Percentiles rank a stretch among this genome's conserved stretches.
These are phyloP conservation scores for Canariomyces notabilis DNA, from an alignment of 2,329 filamentous ascomycete genomes.

Conservation along the genomic window DNA sequence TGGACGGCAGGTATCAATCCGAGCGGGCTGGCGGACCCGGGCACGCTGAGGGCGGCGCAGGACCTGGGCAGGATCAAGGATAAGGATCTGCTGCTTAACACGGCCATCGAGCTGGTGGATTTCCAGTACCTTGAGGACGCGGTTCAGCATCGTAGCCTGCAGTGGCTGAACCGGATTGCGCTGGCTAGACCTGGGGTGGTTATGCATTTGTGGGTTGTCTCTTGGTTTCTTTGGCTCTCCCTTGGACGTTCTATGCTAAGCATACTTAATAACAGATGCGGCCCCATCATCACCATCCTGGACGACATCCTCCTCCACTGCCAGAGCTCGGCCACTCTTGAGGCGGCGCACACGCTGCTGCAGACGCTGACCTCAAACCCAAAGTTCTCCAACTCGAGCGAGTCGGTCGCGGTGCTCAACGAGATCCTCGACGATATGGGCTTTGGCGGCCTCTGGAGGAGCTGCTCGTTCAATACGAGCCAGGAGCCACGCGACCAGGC, in stretches of 20 bases:
- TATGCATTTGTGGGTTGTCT: constrained; percentile 48
- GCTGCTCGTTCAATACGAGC: constrained; percentile 44
- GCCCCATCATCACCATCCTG: constrained; percentile 52
- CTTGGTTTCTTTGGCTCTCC: not conserved
- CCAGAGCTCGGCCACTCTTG: constrained; percentile 55
- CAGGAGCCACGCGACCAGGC: constrained; percentile 45
- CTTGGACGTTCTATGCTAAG: not conserved
- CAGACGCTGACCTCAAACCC: constrained; percentile 52
- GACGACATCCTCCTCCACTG: constrained; percentile 60
- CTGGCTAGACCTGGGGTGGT: constrained; percentile 51
- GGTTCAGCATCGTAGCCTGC: constrained; percentile 53
- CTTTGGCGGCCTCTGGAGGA: constrained; percentile 56
- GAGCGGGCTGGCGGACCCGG: constrained; percentile 34
- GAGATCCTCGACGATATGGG: constrained; percentile 55
- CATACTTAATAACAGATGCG: constrained; percentile 39
- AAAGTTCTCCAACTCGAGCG: constrained; percentile 44
- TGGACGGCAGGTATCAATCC: constrained; percentile 55
- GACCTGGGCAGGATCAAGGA: constrained; percentile 48
- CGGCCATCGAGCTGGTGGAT: constrained; percentile 60
- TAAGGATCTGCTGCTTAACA: constrained; percentile 57
- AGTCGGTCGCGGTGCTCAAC: constrained; percentile 44
- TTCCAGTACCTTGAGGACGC: constrained; percentile 60
- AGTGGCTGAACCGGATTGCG: constrained; percentile 57
- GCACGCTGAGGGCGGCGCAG: constrained; percentile 31
- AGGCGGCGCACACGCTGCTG: constrained; percentile 56